Percentiles rank a stretch among this genome's conserved stretches.
Conservation (phyloP, 2,329 filamentous ascomycete species). For the Talaromyces sp. region DNA sequence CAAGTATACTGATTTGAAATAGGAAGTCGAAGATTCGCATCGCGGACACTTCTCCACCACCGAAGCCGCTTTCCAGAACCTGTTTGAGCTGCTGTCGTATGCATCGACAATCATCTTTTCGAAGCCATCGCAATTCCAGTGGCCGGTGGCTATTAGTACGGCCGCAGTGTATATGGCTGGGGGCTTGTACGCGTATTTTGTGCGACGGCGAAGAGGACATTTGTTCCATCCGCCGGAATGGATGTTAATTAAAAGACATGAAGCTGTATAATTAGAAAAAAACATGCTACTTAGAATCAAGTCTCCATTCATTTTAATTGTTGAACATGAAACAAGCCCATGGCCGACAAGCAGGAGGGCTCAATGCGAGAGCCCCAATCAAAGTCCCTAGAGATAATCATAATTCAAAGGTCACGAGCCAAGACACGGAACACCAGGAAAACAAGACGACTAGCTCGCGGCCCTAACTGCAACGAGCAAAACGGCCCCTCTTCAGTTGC, state of each 20-base stretch:
- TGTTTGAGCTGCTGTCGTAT: constrained; percentile 67
- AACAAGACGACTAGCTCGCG: not conserved
- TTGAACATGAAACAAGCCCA: not conserved
- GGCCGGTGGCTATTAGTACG: constrained; percentile 59
- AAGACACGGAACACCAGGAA: not conserved
- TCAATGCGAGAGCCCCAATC: not conserved
- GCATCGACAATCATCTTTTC: constrained; percentile 63
- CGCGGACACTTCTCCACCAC: constrained; percentile 68
- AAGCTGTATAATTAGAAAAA: not conserved
- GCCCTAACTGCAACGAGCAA: not conserved
- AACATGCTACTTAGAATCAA: too few species aligned
- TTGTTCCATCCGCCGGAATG: constrained; percentile 48
- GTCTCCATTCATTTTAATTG: too few species aligned
- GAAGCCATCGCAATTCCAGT: constrained; percentile 61
- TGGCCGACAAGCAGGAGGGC: not conserved
- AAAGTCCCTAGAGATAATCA: not conserved
- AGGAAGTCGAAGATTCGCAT: constrained; percentile 54
- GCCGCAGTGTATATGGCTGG: constrained; percentile 31
- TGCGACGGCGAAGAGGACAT: constrained; percentile 59
- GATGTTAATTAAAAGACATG: not conserved
- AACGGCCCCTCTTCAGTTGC: not conserved
- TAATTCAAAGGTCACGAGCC: not conserved
- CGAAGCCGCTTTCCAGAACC: constrained; percentile 65
- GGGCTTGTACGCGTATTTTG: constrained; percentile 53
- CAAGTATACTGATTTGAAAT: not conserved